A percentile compares a stretch with the other conserved stretches of the same genome.
Evolutionary conservation across 331 rosid genomes (phyloP).

Genomic region (Rosa hybrid): DNA sequence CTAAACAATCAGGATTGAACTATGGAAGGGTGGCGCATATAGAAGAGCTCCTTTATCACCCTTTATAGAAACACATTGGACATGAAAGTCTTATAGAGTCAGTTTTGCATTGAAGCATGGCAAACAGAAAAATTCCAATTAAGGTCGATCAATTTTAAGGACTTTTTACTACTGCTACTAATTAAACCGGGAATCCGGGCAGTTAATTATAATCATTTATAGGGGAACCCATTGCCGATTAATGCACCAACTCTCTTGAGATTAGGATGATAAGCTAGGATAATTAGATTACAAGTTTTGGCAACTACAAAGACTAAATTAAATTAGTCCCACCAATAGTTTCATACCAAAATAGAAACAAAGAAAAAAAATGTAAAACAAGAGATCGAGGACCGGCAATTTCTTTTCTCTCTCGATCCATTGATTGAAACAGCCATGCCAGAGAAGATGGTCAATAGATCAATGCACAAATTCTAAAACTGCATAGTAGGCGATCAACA

Average conservation of each 20-base stretch:
- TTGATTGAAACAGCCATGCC: background rate
- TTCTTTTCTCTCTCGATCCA: background rate
- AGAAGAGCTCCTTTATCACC: too few species aligned
- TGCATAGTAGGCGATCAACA: conserved; percentile 65
- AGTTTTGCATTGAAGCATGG: too few species aligned
- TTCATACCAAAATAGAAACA: background rate
- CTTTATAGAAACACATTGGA: too few species aligned
- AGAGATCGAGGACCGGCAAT: background rate
- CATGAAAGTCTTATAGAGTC: too few species aligned
- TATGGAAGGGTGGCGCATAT: too few species aligned
- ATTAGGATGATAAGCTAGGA: background rate
- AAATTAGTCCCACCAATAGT: conserved; percentile 2
- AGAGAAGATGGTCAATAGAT: background rate
- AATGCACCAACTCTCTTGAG: background rate
- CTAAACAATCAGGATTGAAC: too few species aligned
- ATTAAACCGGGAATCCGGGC: too few species aligned
- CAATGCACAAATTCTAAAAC: conserved; percentile 55
- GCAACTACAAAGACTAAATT: conserved; percentile 1
- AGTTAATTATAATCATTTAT: too few species aligned
- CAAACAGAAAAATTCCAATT: too few species aligned
- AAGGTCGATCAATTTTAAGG: too few species aligned
- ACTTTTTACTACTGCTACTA: too few species aligned
- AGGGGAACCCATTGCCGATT: too few species aligned
- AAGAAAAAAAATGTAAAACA: background rate
- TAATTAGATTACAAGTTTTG: conserved; percentile 1